Base-by-base conservation (phyloP, 768 basidiomycete species). In the Pulveroboletus sp. region DNA sequence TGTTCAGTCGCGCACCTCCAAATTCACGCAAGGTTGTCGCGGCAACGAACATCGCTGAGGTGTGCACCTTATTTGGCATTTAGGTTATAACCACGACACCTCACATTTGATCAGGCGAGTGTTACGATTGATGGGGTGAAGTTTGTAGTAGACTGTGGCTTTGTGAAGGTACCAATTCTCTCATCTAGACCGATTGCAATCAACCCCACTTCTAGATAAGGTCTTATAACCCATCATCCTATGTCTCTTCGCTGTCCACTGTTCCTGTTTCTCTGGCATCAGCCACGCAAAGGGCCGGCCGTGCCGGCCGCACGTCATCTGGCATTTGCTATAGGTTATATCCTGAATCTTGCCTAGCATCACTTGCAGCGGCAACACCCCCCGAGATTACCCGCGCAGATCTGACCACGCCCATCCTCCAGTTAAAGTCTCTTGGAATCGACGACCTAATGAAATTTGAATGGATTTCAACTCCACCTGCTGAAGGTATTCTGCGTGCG, bases 361-460 rank as follows among this genome's bases (percentile, higher is more conserved):
- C 75, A 1, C 78, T 98, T 50, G 75, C 85, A 1, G 70, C 73
- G 4, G 81, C 82, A 1, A 92, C 92, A 0, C 79, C 88, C 3
- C 91, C 96, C 2, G 96, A 99, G 72, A 85, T 98, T 42, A 86
- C 85, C 10, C 82, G 95, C 27, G 86, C 85, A 5, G 95, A 99
- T 61, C 80, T 99, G 71, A 87, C 89, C 1, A 87, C 90, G 3
- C 89, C 92, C 5, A 86, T 99, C 43, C 73, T 99, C 16, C 94
- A 97, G 64, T 78, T 98, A 42, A 98, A 98, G 68, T 88, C 89
- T 0, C 76, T 99, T 26, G 96, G 96, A 9, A 88, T 99, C 38
- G 88, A 98, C 57, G 92, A 99, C 67, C 67, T 98, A 13, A 86
- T 96, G 80, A 89, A 89, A 63, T 95, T 98, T 63, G 93, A 98